Evolutionary conservation across 768 basidiomycete species (phyloP).

Genomic region (Amanita phalloides): DNA sequence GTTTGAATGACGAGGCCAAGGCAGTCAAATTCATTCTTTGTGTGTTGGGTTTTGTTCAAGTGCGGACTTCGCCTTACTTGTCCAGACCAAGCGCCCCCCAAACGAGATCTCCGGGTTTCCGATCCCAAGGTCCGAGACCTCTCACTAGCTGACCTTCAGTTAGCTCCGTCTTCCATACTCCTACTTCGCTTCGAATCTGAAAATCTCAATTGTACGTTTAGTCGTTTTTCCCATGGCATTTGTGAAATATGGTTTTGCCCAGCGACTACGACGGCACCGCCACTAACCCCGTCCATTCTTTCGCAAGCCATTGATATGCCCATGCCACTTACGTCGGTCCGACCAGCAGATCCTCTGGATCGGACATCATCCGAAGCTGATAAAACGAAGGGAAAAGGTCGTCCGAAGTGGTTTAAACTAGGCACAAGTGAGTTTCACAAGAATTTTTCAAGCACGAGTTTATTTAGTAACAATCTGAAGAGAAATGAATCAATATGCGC

Average conservation of each 20-base stretch:
- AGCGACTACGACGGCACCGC: slow-evolving; percentile 53
- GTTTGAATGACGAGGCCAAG: slow-evolving; percentile 65
- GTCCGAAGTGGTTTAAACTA: slow-evolving; percentile 75
- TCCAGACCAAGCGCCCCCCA: slow-evolving; percentile 72
- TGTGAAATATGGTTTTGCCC: not conserved
- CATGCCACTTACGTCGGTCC: slow-evolving; percentile 27
- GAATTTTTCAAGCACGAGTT: not conserved
- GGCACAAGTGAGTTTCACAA: slow-evolving; percentile 38
- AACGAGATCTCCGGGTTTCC: slow-evolving; percentile 73
- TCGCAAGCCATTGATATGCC: slow-evolving; percentile 60
- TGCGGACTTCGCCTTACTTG: not conserved
- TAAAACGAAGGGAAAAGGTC: slow-evolving; percentile 35
- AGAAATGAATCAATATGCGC: not conserved
- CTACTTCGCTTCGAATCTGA: slow-evolving; percentile 69
- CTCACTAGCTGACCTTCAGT: slow-evolving; percentile 54
- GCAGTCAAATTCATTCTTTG: slow-evolving; percentile 79
- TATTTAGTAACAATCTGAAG: not conserved
- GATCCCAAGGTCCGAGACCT: slow-evolving; percentile 64
- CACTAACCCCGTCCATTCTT: slow-evolving; percentile 47
- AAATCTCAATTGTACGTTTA: slow-evolving; percentile 48
- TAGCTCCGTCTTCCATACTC: slow-evolving; percentile 75
- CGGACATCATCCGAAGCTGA: not conserved
- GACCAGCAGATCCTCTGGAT: slow-evolving; percentile 7
- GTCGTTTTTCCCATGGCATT: not conserved
- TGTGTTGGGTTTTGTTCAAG: slow-evolving; percentile 26